Base-by-base conservation (phyloP, 2,329 filamentous ascomycete species). In the Pseudocercospora fuligena region DNA sequence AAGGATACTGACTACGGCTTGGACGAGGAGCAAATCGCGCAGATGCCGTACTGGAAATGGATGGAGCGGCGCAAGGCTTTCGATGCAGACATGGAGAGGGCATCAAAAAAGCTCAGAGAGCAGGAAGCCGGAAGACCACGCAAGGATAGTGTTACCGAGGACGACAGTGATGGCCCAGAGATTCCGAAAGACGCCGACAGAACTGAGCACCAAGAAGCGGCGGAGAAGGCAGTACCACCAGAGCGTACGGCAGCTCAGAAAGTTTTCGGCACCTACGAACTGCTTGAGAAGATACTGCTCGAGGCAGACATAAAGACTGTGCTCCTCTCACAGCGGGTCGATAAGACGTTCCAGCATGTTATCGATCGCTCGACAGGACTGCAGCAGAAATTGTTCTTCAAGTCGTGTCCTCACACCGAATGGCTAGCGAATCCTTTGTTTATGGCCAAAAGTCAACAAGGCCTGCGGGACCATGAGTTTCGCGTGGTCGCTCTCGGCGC, bases 241-340 rank as follows among this genome's bases (percentile, higher is more conserved):
- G 14, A n/a, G 40, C 40, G 40, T 27, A 60, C 27, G 12, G 57
- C 62, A 1, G 64, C 29, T 12, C 54, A 60, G 1, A 43, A 25
- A 16, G 63, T 65, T 12, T 66, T 70, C 9, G 59, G 19, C 14
- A 68, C 63, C 25, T 68, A 70, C 61, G 64, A 61, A 27, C 16
- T 70, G 3, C 40, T 68, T 2, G 68, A 70, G 61, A 54, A 19
- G 7, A 70, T 70, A 25, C 6, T 67, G 1, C 58, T 67, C 14
- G 43, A 61, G n/a, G 3, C 54, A 3, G 36, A 46, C 27, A 59
- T 33, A 12, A 49, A 43, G 8, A 69, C 47, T 3, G 31, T 61
- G 3, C 62, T 66, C 2, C 49, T 63, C 2, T 14, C 57, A 16
- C 61, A 67, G 29, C 16, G 62, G 53, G 60, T 63, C 59, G 63